A percentile compares a stretch with the other conserved stretches of the same genome.
Conservation (phyloP, 331 rosid genomes). For the Acacia pycnantha region DNA sequence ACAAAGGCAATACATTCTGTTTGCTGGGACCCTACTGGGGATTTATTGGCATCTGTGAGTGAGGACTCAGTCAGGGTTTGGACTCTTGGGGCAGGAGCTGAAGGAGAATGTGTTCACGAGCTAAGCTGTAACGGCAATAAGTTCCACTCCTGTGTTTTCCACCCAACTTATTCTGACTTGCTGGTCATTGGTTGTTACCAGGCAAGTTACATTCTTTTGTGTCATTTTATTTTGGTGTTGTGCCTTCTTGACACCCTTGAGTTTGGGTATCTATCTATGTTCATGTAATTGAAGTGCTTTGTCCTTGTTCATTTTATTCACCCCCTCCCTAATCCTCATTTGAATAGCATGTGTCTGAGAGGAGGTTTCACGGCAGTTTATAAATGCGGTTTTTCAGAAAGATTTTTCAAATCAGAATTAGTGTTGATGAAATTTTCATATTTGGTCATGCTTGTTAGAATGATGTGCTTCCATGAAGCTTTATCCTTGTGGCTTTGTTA, state of each 20-base stretch:
- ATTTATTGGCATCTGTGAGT: conserved; percentile 81
- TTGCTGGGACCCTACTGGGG: conserved; percentile 91
- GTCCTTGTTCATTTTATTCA: background rate
- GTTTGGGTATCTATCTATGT: background rate
- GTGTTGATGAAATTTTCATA: background rate
- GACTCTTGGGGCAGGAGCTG: conserved; percentile 72
- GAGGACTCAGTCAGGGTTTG: conserved; percentile 92
- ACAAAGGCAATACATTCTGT: conserved; percentile 61
- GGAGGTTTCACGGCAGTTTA: background rate
- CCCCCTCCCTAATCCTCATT: too few relatives aligned
- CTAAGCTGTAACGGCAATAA: conserved; percentile 78
- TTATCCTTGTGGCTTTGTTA: background rate
- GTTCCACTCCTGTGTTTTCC: conserved; percentile 82
- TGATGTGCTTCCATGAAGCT: background rate
- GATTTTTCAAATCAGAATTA: background rate
- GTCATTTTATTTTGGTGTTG: background rate
- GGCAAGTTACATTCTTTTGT: conserved; percentile 51
- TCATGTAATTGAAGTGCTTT: background rate
- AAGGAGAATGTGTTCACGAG: conserved; percentile 78
- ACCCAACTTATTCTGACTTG: conserved; percentile 77
- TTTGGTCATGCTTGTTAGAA: background rate
- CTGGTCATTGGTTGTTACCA: conserved; percentile 87
- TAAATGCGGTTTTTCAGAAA: background rate
- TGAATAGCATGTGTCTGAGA: background rate
- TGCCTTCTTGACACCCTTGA: background rate